These are phyloP conservation scores for Euphorbia peplus DNA, from an alignment of 345 rosid species.

Conservation along the genomic window DNA sequence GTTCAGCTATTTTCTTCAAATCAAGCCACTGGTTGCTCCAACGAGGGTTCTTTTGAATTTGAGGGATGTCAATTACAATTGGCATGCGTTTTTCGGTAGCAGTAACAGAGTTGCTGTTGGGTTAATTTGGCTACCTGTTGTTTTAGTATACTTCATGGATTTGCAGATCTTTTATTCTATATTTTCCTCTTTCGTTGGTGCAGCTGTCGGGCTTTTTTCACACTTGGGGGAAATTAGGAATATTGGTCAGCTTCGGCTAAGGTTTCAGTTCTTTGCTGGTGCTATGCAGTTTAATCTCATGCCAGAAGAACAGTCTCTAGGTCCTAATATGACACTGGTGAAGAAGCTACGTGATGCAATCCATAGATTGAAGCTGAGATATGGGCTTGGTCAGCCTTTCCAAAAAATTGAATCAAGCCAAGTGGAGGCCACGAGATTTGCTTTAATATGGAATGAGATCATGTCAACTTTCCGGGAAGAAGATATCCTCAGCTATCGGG, in stretches of 20 bases:
- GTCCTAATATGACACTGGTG: slow-evolving; percentile 56
- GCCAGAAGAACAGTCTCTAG: slow-evolving; percentile 55
- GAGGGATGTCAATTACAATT: slow-evolving; percentile 25
- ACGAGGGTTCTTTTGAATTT: slow-evolving; percentile 53
- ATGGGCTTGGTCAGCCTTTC: slow-evolving; percentile 81
- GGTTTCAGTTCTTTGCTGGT: slow-evolving; percentile 91
- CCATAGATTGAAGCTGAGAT: slow-evolving; percentile 66
- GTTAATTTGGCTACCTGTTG: slow-evolving; percentile 74
- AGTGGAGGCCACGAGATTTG: slow-evolving; percentile 81
- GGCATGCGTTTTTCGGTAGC: slow-evolving; percentile 80
- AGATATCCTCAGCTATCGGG: slow-evolving; percentile 71
- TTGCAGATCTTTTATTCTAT: slow-evolving; percentile 88
- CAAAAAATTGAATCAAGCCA: slow-evolving; percentile 79
- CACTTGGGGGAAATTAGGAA: slow-evolving; percentile 93
- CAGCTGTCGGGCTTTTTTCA: slow-evolving; percentile 57
- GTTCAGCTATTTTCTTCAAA: slow-evolving; percentile 82
- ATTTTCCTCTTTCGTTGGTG: slow-evolving; percentile 69
- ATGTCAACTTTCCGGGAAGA: slow-evolving; percentile 73
- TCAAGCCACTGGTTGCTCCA: slow-evolving; percentile 69
- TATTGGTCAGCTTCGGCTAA: slow-evolving; percentile 74
- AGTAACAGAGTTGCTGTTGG: slow-evolving; percentile 52
- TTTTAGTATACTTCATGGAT: slow-evolving; percentile 75
- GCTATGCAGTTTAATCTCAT: slow-evolving; percentile 90
- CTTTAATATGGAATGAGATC: slow-evolving; percentile 90
- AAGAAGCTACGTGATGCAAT: slow-evolving; percentile 78